Base-by-base conservation (phyloP, 352 stramenopile species). In the Phytophthora fragariaefolia region DNA sequence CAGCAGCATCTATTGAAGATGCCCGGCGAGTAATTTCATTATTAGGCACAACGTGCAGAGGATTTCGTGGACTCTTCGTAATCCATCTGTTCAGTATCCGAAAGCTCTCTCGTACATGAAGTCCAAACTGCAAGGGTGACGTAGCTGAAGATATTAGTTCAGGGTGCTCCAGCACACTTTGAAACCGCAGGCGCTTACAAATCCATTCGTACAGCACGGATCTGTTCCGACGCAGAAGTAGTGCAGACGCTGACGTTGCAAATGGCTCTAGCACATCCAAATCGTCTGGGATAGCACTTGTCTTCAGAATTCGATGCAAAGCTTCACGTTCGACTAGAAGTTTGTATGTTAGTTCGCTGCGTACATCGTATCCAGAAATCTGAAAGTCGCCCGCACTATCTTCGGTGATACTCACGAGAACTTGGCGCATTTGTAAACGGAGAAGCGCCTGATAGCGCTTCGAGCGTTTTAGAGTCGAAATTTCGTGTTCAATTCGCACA, bases 111-210 rank as follows among this genome's bases (percentile, higher is more conserved):
- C 80, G 77, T 46, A 93, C 18, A 63, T 88, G 76, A 24, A 76
- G 26, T 4, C 82, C 70, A 50, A 66, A 75, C 2, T 65, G 38
- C 17, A 91, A 67, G 7, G 82, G 71, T 0, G 79, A 88, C 3
- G 71, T 59, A 3, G 72, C 66, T 30, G 78, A 58, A 6, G 69
- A 58, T 0, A 89, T 49, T 6, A 71, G 36, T 24, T 83, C 63
- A 3, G 82, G 84, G 51, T 93, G 85, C 12, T 90, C 79, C 18
- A 87, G 36, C 26, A 91, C 61, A 38, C 56, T 89, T 60, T 90
- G 85, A 24, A 93, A 90, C 0, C 69, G 69, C 10, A 93, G 43
- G 17, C 76, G 79, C 32, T 56, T 65, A 3, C 58, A 66, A 32
- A 93, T 82, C 82, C 80, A 91, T 18, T 83, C 64, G 20, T 69